Percentiles rank a stretch among this genome's conserved stretches.
Conservation (phyloP, 179 eudicot species). For the Vitellaria paradoxa region DNA sequence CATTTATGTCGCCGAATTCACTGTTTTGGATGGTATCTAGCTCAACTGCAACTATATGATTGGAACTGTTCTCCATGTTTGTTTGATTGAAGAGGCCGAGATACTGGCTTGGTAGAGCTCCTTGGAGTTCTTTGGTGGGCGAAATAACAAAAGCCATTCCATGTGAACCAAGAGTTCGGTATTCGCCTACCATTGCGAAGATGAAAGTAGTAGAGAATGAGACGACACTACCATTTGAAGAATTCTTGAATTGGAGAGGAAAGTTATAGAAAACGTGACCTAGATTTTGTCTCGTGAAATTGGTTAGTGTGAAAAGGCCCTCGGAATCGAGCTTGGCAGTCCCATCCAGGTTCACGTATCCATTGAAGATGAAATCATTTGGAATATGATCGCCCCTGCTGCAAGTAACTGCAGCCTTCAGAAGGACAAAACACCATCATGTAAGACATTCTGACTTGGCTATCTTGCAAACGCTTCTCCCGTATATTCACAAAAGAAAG, state of each 20-base stretch:
- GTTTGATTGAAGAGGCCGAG: slow-evolving; percentile 27
- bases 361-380: background rate
- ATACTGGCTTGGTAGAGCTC: slow-evolving; percentile 20
- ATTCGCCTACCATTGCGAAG: slow-evolving; percentile 18
- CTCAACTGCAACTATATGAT: slow-evolving; percentile 37
- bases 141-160: slow-evolving; percentile 36
- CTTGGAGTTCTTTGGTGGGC: slow-evolving; percentile 17
- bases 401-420: background rate
- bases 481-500: no score
- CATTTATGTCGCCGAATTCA: slow-evolving; percentile 2
- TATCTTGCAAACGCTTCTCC: no score
- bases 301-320: background rate
- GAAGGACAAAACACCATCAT: background rate
- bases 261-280: background rate
- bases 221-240: background rate
- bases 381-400: background rate
- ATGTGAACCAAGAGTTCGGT: slow-evolving; percentile 16
- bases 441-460: background rate
- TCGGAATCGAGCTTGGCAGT: background rate
- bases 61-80: slow-evolving; percentile 21
- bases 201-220: slow-evolving; percentile 31
- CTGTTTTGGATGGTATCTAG: slow-evolving; percentile 25
- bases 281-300: background rate
- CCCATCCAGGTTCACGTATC: background rate
- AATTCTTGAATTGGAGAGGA: background rate